A percentile compares a stretch with the other conserved stretches of the same genome.
phyloP scores from a whole-genome alignment of 208 protist species.

The Trypanosoma caninum region DNA sequence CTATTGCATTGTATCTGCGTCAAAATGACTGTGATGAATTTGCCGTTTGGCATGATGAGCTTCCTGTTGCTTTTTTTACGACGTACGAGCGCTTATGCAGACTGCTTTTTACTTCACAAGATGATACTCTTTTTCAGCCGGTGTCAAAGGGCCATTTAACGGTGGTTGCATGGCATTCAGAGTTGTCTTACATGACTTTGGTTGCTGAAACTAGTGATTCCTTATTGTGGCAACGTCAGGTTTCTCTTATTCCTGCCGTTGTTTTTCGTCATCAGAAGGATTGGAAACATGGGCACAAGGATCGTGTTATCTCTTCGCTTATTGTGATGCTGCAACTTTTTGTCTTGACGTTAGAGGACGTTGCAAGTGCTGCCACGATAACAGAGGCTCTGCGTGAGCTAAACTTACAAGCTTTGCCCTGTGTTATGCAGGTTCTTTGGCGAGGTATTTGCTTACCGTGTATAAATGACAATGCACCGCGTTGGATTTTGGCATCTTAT shows the following conservation, averaged over 20 bases:
- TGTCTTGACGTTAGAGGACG: not conserved
- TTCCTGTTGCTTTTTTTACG: constrained; percentile 46
- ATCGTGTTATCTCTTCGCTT: constrained; percentile 3
- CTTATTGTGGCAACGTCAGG: not conserved
- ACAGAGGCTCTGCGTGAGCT: constrained; percentile 12
- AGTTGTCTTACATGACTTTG: constrained; percentile 8
- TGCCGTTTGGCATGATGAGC: constrained; percentile 39
- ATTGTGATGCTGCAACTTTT: not conserved
- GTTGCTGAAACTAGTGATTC: not conserved
- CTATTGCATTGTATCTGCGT: constrained; percentile 29
- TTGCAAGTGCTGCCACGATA: constrained; percentile 6
- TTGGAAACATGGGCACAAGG: constrained; percentile 4
- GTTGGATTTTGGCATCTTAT: constrained; percentile 12
- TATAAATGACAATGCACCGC: constrained; percentile 8
- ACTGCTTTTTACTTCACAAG: constrained; percentile 28
- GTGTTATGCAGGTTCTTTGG: constrained; percentile 17
- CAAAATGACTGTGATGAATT: constrained; percentile 40
- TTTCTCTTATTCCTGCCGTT: constrained; percentile 11
- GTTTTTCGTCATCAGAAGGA: constrained; percentile 4
- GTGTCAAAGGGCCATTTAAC: not conserved
- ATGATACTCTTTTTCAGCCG: not conserved
- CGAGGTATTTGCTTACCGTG: constrained; percentile 10
- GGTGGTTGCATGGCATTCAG: constrained; percentile 14
- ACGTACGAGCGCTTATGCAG: constrained; percentile 60
- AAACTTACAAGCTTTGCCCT: not conserved